A percentile compares a stretch with the other conserved stretches of the same genome.
These are phyloP conservation scores for Fraxinus excelsior DNA, from an alignment of 257 asterid genomes.

Conservation along the genomic window DNA sequence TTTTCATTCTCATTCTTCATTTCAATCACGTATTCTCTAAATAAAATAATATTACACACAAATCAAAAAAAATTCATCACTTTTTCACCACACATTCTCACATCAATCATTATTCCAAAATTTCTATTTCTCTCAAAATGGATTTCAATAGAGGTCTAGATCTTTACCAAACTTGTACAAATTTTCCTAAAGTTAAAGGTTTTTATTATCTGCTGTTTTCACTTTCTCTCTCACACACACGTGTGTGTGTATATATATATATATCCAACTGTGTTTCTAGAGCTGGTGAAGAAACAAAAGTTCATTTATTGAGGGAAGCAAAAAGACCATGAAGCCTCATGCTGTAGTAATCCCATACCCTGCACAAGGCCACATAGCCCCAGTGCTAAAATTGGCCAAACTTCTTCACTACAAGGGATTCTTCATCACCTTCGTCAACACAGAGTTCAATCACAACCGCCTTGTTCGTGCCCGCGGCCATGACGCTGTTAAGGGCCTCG, in stretches of 20 bases:
- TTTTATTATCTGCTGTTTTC: background rate
- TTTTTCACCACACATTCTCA: too few relatives aligned
- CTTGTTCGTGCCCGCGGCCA: conserved; percentile 38
- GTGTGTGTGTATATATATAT: too few relatives aligned
- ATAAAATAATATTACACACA: too few relatives aligned
- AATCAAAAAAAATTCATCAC: too few relatives aligned
- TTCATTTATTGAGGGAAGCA: background rate
- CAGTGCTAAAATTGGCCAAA: conserved; percentile 43
- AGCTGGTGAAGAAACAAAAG: background rate
- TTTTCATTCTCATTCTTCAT: too few relatives aligned
- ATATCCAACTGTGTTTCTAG: background rate
- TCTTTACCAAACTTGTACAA: background rate
- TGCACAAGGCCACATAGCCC: conserved; percentile 56
- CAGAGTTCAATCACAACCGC: conserved; percentile 52
- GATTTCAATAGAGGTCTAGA: too few relatives aligned
- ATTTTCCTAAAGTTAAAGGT: background rate
- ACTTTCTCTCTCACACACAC: too few relatives aligned
- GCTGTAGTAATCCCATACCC: conserved; percentile 52
- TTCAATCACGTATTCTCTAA: too few relatives aligned
- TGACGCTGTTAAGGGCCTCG: conserved; percentile 36
- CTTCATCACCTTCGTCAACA: conserved; percentile 55
- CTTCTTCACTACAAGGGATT: conserved; percentile 44
- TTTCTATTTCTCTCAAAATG: too few relatives aligned
- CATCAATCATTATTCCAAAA: too few relatives aligned
- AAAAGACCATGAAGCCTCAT: conserved; percentile 38